Evolutionary conservation across 2,329 filamentous ascomycete species (phyloP), one percentile per base, ranked within the genome.

Genomic region (Sodiomyces alkalinus): DNA sequence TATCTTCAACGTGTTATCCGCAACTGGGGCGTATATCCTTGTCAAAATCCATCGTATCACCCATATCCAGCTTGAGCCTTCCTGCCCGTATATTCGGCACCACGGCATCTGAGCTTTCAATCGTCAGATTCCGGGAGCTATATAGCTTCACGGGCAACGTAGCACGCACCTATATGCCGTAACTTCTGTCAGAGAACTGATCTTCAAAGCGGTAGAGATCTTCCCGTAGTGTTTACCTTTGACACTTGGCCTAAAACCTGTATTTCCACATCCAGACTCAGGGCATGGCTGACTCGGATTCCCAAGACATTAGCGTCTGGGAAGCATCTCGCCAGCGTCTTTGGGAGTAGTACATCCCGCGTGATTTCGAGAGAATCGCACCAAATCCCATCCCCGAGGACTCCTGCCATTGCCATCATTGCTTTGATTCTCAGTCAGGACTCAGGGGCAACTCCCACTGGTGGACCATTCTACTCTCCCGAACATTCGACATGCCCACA

Each of bases 71-170:
- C n/a, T n/a, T n/a, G n/a, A n/a, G n/a, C n/a, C n/a, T n/a, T n/a
- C n/a, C n/a, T n/a, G n/a, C n/a, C n/a, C n/a, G n/a, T n/a, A n/a
- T n/a, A n/a, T n/a, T n/a, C n/a, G n/a, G n/a, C n/a, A n/a, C n/a
- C n/a, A 33, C n/a, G 16, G 27, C 29, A 9, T 29, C 26, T 4
- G 26, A 23, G 2, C 29, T 26, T 3, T 28, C 29, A 6, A 34
- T 19, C 9, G 32, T 26, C 12, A 28, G 14, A 14, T 26, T 25
- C 3, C 29, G 26, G 2, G 32, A 34, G 14, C 26, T 13, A 11
- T 32, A 34, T 5, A 34, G 13, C 7, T 19, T 17, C 3, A 34
- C 9, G 7, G 32, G 29, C 2, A 34, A 3, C 0, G 19, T 32
- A 3, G 23, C 31, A n/a, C 17, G 18, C 11, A 29, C 26, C 15